Conservation (phyloP, 192 early-diverging fungal species). For the Coemansia sp. region DNA sequence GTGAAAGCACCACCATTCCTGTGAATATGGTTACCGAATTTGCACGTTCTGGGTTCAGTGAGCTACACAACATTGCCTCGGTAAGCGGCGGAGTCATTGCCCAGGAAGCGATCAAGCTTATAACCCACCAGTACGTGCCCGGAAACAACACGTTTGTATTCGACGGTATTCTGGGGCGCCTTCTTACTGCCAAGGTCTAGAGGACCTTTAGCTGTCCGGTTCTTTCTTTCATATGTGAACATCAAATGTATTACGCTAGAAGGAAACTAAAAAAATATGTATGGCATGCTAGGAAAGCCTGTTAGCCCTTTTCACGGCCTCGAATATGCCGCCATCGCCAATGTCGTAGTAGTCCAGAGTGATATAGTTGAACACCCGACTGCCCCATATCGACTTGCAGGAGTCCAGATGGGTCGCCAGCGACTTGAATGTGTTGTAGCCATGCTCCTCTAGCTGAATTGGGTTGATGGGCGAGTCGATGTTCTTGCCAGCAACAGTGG, state of each 20-base stretch:
- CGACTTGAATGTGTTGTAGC: conserved; percentile 37
- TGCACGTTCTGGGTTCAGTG: conserved; percentile 67
- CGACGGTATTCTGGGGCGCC: conserved; percentile 66
- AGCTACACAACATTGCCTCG: conserved; percentile 84
- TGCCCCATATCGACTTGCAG: conserved; percentile 31
- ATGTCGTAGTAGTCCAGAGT: conserved; percentile 54
- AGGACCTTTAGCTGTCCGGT: neutral
- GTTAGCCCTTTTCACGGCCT: conserved; percentile 39
- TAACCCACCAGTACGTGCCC: conserved; percentile 94
- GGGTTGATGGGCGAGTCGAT: conserved; percentile 36
- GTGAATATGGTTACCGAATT: conserved; percentile 34
- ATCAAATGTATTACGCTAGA: neutral
- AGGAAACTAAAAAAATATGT: neutral
- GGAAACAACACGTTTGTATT: conserved; percentile 85
- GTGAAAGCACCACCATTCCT: conserved; percentile 1
- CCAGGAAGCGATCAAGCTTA: conserved; percentile 94
- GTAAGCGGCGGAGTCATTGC: conserved; percentile 87
- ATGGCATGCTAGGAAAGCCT: conserved; percentile 3
- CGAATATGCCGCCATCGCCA: conserved; percentile 29
- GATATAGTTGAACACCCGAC: conserved; percentile 39
- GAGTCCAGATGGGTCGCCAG: conserved; percentile 29
- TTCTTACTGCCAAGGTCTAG: conserved; percentile 23
- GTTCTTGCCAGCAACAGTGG: conserved; percentile 18
- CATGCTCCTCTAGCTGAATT: conserved; percentile 17
- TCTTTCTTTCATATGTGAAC: neutral